A percentile compares a stretch with the other conserved stretches of the same genome.
Evolutionary conservation across 225 moss, liverwort and hornwort genomes (phyloP).

Genomic region (Ulota crispa): DNA sequence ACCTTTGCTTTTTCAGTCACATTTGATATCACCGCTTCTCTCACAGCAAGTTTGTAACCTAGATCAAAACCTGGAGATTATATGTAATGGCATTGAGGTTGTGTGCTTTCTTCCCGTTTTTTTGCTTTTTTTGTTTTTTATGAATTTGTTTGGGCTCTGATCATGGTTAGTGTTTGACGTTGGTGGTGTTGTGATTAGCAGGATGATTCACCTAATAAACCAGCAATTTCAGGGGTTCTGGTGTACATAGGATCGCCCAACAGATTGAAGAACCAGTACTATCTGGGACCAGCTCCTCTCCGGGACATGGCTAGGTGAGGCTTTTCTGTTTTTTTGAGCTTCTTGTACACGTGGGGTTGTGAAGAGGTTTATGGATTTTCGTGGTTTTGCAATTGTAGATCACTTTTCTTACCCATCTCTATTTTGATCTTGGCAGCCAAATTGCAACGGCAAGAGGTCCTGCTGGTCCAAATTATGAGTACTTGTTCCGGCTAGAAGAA

Average conservation of each 20-base stretch:
- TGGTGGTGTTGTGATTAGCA: slow-evolving; percentile 11
- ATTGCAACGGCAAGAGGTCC: slow-evolving; percentile 83
- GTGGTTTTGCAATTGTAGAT: background rate
- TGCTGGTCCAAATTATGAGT: slow-evolving; percentile 77
- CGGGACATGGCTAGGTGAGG: slow-evolving; percentile 79
- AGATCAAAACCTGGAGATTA: background rate
- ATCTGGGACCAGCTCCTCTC: slow-evolving; percentile 84
- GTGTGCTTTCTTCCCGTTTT: background rate
- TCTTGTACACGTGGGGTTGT: background rate
- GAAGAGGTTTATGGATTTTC: background rate
- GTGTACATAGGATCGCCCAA: slow-evolving; percentile 81
- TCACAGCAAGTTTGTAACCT: background rate
- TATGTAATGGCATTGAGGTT: background rate
- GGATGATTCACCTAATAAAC: slow-evolving; percentile 59
- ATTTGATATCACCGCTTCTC: background rate
- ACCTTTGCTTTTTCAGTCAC: too few relatives aligned
- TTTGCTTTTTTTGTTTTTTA: too few relatives aligned
- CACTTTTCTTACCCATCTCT: background rate
- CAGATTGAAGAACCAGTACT: slow-evolving; percentile 55
- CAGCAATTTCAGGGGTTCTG: slow-evolving; percentile 67
- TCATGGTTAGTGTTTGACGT: background rate
- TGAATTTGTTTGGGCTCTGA: background rate
- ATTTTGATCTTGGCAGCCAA: slow-evolving; percentile 49
- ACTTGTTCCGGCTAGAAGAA: slow-evolving; percentile 71
- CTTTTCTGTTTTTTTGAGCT: too few relatives aligned